Evolutionary conservation across 2,329 filamentous ascomycete species (phyloP), one percentile per base, ranked within the genome.

Genomic region (Fragosphaeria purpurea): DNA sequence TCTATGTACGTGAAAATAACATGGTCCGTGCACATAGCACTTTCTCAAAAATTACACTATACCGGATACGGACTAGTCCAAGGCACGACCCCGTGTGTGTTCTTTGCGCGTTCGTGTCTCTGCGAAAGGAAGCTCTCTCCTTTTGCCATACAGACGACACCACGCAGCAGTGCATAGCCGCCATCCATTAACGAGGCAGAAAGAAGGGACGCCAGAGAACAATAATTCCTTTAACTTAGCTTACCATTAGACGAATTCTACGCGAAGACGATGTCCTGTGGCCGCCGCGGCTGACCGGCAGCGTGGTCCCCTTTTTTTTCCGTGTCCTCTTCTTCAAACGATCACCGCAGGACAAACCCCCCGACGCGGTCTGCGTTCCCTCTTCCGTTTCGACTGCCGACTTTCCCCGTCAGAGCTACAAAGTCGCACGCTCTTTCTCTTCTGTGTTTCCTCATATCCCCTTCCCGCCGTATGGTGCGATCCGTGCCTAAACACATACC

Each of bases 241-340:
- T 22, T 22, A 22, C 22, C 22, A 22, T 22, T 3, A 2, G 22
- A 22, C 22, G 22, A 22, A 22, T 22, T 3, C 3, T 22, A 22
- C 22, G 22, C 22, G 31, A 44, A 46, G 48, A 50, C 50, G 10
- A 53, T 53, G 55, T 45, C 33, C 50, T 51, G 49, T 46, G 48
- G 53, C 52, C 50, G 49, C 34, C 47, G 46, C 35, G 51, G 46
- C 44, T 55, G 40, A 48, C 51, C 12, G 46, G 47, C 50, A 52
- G 41, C 13, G 13, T n/a, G 30, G 4, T 10, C 12, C 22, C 35
- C 40, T 37, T 22, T 12, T 39, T 6, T 30, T 8, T 41, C 9
- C 32, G 8, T 38, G 33, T 12, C 35, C n/a, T 43, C 41, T 22
- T 22, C 22, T 22, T 22, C 22, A 22, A 22, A 22, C 22, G 22